Percentiles rank a stretch among this genome's conserved stretches.
phyloP scores from a whole-genome alignment of 306 rosid species.

The Malus domestica region ASM211411v1 NC_041803.1:6683501-6684000 shows the following conservation, averaged over 20 bases:
- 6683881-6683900: constrained; percentile 3
- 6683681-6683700: background rate
- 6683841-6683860: constrained; percentile 14
- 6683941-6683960: background rate
- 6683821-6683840: constrained; percentile 10
- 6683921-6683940: background rate
- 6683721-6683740: constrained; percentile 18
- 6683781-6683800: constrained; percentile 13
- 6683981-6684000: background rate
- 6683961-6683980: background rate
- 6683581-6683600: background rate
- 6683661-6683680: background rate
- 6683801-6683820: constrained; percentile 9
- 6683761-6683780: background rate
- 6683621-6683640: too few relatives aligned
- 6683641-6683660: too few relatives aligned
- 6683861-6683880: constrained; percentile 31
- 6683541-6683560: background rate
- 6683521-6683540: constrained; percentile 4
- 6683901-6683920: constrained; percentile 4
- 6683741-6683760: constrained; percentile 4
- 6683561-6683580: constrained; percentile 3
- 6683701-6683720: constrained; percentile 27
- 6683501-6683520: constrained; percentile 6
- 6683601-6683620: background rate